These are phyloP conservation scores for Candida pseudoviswanathii DNA, from an alignment of 1,139 yeast species.

Conservation along the genomic window DNA sequence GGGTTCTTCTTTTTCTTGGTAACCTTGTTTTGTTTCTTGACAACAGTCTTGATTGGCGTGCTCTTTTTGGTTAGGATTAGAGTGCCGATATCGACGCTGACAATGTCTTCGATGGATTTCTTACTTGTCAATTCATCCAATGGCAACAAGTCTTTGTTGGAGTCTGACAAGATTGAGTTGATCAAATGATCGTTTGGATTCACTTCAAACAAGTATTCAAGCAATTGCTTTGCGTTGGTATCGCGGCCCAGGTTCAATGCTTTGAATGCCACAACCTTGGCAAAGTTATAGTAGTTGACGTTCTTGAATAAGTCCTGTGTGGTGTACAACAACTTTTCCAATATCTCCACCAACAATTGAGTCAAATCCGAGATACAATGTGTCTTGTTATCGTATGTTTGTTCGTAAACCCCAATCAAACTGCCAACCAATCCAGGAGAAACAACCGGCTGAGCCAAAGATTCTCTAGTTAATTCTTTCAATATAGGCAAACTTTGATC, in stretches of 20 bases:
- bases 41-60: slow-evolving; percentile 10
- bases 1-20: slow-evolving; percentile 31
- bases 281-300: slow-evolving; percentile 34
- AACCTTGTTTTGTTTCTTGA: slow-evolving; percentile 12
- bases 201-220: slow-evolving; percentile 29
- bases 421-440: slow-evolving; percentile 49
- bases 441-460: slow-evolving; percentile 15
- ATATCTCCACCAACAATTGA: slow-evolving; percentile 26
- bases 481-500: slow-evolving; percentile 50
- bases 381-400: slow-evolving; percentile 25
- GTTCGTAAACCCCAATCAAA: slow-evolving; percentile 51
- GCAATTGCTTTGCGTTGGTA: slow-evolving; percentile 31
- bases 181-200: slow-evolving; percentile 37
- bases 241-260: slow-evolving; percentile 36
- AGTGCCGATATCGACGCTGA: slow-evolving; percentile 27
- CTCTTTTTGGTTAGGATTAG: slow-evolving; percentile 19
- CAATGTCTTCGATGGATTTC: slow-evolving; percentile 28
- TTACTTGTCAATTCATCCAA: slow-evolving; percentile 35
- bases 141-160: slow-evolving; percentile 29
- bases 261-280: slow-evolving; percentile 52
- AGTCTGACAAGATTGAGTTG: slow-evolving; percentile 27
- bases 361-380: no score
- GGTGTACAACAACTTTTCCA: slow-evolving; percentile 22
- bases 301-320: slow-evolving; percentile 24
- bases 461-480: slow-evolving; percentile 31